A percentile compares a stretch with the other conserved stretches of the same genome.
Evolutionary conservation across 305 asterid genomes (phyloP).

Genomic region (Fraxinus albicans): DNA sequence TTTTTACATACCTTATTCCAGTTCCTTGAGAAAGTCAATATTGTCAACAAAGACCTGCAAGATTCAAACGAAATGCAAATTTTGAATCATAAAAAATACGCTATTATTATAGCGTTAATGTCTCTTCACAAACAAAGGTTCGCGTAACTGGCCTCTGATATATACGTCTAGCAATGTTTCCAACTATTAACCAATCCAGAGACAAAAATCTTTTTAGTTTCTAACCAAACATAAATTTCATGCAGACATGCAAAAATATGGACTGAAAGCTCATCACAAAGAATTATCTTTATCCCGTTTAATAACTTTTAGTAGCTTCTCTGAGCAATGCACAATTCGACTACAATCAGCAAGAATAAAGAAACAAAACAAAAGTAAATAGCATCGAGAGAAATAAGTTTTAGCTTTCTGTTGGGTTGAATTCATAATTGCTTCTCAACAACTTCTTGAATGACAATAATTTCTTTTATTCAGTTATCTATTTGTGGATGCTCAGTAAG

Average conservation of each 20-base stretch:
- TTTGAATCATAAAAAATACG: background rate
- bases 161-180: background rate
- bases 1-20: constrained; percentile 40
- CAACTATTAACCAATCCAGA: background rate
- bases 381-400: background rate
- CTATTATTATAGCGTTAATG: background rate
- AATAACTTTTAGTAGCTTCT: background rate
- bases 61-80: background rate
- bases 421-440: background rate
- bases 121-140: background rate
- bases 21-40: constrained; percentile 63
- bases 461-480: background rate
- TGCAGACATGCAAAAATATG: background rate
- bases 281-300: background rate
- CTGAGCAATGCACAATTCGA: background rate
- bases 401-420: background rate
- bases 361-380: background rate
- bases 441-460: background rate
- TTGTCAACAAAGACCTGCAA: constrained; percentile 76
- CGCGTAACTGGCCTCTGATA: background rate
- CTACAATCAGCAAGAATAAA: background rate
- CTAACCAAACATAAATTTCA: background rate
- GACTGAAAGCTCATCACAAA: background rate
- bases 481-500: background rate
- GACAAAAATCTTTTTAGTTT: background rate